Evolutionary conservation across 2,329 filamentous ascomycete genomes (phyloP).

Genomic region (Volutella citrinella): DNA sequence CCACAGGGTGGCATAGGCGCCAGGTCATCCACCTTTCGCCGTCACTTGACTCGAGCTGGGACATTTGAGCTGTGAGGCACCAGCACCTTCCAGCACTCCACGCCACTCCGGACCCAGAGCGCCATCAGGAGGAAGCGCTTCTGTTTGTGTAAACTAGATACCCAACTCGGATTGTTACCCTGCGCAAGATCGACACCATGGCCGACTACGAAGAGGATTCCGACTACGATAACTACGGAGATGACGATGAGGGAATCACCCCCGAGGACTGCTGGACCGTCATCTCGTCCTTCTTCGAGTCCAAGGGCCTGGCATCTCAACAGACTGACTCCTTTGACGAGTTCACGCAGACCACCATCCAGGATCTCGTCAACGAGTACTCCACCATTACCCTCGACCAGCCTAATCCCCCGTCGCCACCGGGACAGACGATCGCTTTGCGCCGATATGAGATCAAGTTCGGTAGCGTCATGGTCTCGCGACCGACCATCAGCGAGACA

Average conservation of each 20-base stretch:
- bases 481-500: conserved; percentile 88
- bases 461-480: conserved; percentile 81
- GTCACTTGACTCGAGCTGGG: conserved; percentile 20
- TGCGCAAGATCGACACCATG: conserved; percentile 40
- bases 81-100: conserved; percentile 5
- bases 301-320: conserved; percentile 93
- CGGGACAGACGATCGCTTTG: conserved; percentile 78
- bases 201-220: conserved; percentile 55
- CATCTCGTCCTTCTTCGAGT: conserved; percentile 94
- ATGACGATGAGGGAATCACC: conserved; percentile 72
- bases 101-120: too few species aligned
- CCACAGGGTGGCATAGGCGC: conserved; percentile 31
- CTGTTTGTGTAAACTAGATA: too few species aligned
- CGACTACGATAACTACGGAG: conserved; percentile 69
- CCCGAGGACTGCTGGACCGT: conserved; percentile 98
- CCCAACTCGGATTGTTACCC: too few species aligned
- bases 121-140: too few species aligned
- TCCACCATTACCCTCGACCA: conserved; percentile 91
- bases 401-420: conserved; percentile 72
- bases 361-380: conserved; percentile 91
- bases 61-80: conserved; percentile 15
- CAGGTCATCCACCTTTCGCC: conserved; percentile 31
- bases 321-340: conserved; percentile 98
- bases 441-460: conserved; percentile 95
- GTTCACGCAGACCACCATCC: conserved; percentile 90